phyloP scores from a whole-genome alignment of 177 flowering plant genomes.

The Telopea speciosissima region DNA sequence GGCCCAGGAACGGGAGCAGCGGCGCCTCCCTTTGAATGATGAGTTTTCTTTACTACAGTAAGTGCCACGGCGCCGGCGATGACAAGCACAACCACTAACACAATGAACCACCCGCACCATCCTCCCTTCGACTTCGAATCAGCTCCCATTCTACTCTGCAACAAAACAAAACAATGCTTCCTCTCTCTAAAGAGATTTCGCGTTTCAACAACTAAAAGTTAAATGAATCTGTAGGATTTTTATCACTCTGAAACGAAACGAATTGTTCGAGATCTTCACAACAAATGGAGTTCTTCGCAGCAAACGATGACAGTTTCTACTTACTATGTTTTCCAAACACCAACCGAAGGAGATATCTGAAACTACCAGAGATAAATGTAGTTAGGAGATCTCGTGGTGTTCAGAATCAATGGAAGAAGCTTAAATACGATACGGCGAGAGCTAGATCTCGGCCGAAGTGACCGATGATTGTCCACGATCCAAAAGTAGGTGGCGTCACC shows the following conservation, averaged over 20 bases:
- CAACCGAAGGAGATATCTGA: not conserved
- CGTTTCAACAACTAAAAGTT: not conserved
- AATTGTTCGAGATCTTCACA: slow-evolving; percentile 1
- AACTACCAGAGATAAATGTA: slow-evolving; percentile 3
- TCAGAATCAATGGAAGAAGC: not conserved
- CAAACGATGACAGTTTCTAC: not conserved
- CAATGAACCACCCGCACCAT: slow-evolving; percentile 55
- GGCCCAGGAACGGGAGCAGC: slow-evolving; percentile 3
- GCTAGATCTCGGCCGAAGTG: not conserved
- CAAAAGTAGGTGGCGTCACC: too few relatives aligned
- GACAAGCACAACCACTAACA: slow-evolving; percentile 32
- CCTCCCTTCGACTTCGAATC: slow-evolving; percentile 32
- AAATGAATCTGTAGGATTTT: not conserved
- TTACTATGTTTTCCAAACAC: not conserved
- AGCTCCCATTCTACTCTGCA: slow-evolving; percentile 34
- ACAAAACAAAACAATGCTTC: too few relatives aligned
- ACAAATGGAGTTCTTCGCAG: not conserved
- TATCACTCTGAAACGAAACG: not conserved
- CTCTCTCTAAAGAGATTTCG: not conserved
- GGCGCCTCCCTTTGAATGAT: not conserved
- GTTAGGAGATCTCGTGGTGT: not conserved
- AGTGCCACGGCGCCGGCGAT: slow-evolving; percentile 40
- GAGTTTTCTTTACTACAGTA: slow-evolving; percentile 26
- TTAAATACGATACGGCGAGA: not conserved
- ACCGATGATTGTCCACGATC: not conserved